Evolutionary conservation across 345 rosid genomes (phyloP).

Genomic region (Rhizophora apiculata): DNA sequence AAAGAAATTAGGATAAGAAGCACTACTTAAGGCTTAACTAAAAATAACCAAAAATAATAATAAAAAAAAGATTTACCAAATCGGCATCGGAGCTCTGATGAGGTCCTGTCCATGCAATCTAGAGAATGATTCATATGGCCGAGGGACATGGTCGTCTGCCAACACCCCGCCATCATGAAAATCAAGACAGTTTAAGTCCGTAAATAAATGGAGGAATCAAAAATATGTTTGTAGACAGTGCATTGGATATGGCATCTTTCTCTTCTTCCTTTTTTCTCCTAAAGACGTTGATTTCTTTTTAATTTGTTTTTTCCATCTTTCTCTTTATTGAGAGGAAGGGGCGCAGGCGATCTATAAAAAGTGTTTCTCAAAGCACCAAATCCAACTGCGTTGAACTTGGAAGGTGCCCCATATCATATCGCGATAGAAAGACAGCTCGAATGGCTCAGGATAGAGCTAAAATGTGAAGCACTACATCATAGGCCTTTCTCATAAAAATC

Average conservation of each 20-base stretch:
- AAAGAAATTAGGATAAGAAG: not conserved
- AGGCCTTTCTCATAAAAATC: too few relatives aligned
- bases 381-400: too few relatives aligned
- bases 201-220: not conserved
- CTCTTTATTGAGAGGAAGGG: too few relatives aligned
- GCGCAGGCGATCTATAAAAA: too few relatives aligned
- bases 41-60: constrained; percentile 8
- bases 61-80: constrained; percentile 56
- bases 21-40: not conserved
- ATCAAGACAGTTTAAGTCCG: not conserved
- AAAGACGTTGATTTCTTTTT: too few relatives aligned
- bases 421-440: too few relatives aligned
- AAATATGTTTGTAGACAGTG: not conserved
- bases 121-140: constrained; percentile 87
- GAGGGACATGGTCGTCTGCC: constrained; percentile 95
- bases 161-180: constrained; percentile 52
- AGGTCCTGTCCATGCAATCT: constrained; percentile 71
- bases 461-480: not conserved
- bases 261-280: too few relatives aligned
- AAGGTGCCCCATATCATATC: too few relatives aligned
- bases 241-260: not conserved
- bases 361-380: too few relatives aligned
- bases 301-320: too few relatives aligned
- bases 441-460: not conserved
- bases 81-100: constrained; percentile 56